phyloP scores from a whole-genome alignment of 108 stramenopile genomes.

The Tribonema minus region DNA sequence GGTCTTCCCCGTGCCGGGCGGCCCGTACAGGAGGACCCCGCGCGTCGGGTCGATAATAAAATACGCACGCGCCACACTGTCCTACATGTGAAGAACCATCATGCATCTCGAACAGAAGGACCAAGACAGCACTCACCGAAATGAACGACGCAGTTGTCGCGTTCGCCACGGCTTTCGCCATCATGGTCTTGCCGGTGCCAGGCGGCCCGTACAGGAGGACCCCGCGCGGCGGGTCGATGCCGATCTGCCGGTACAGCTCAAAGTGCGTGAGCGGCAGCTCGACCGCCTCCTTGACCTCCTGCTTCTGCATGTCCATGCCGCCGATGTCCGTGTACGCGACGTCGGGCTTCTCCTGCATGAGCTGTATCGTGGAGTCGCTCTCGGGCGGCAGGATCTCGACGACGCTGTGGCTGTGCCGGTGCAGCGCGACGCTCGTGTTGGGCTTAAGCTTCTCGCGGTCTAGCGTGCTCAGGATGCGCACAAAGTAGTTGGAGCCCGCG shows the following conservation, averaged over 20 bases:
- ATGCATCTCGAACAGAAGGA: not conserved
- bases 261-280: constrained; percentile 94
- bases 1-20: constrained; percentile 82
- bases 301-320: constrained; percentile 97
- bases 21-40: constrained; percentile 88
- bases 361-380: constrained; percentile 94
- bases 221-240: constrained; percentile 98
- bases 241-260: constrained; percentile 97
- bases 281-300: constrained; percentile 88
- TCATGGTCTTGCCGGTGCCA: constrained; percentile 96
- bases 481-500: constrained; percentile 94
- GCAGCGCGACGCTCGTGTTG: constrained; percentile 92
- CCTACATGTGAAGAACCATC: no score
- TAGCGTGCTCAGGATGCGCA: constrained; percentile 89
- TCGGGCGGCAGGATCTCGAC: constrained; percentile 98
- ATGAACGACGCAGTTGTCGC: constrained; percentile 97
- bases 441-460: constrained; percentile 95
- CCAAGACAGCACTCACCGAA: constrained; percentile 82
- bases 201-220: constrained; percentile 82
- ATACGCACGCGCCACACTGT: not conserved
- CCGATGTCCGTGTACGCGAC: constrained; percentile 96
- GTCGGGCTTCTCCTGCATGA: constrained; percentile 98
- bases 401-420: constrained; percentile 94
- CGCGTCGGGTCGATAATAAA: constrained; percentile 99
- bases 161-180: constrained; percentile 98